Percentiles rank a stretch among this genome's conserved stretches.
Conservation (phyloP, 495 filamentous ascomycete genomes). For the Bathelium albidoporum region DNA sequence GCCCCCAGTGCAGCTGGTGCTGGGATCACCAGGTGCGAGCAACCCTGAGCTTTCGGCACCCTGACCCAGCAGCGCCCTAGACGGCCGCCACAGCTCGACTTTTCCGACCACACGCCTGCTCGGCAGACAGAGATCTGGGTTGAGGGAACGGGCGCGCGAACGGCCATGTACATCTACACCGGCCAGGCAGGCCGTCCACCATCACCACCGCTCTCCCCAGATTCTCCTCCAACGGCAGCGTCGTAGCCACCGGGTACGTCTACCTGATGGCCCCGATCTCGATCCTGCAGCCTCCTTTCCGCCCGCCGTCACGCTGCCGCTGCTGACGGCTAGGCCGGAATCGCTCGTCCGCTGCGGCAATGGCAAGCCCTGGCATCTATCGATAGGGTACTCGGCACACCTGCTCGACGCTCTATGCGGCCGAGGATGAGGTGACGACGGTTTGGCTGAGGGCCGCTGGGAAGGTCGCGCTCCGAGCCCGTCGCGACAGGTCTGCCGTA, state of each 20-base stretch:
- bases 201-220: not conserved
- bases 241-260: not conserved
- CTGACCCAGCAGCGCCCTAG: not conserved
- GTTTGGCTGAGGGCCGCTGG: too few relatives aligned
- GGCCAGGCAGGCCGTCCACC: not conserved
- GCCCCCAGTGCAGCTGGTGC: not conserved
- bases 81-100: not conserved
- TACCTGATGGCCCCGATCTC: conserved; percentile 1
- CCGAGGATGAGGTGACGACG: not conserved
- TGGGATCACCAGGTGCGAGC: not conserved
- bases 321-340: conserved; percentile 3
- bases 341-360: not conserved
- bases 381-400: conserved; percentile 5
- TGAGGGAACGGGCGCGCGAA: not conserved
- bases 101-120: not conserved
- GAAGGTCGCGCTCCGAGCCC: too few relatives aligned
- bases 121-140: not conserved
- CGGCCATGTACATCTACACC: not conserved
- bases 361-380: not conserved
- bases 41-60: not conserved
- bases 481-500: not conserved
- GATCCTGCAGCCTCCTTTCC: conserved; percentile 1
- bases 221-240: not conserved
- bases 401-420: not conserved
- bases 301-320: not conserved